Evolutionary conservation across 768 basidiomycete genomes (phyloP).

Genomic region (Leccinum imitatum): DNA sequence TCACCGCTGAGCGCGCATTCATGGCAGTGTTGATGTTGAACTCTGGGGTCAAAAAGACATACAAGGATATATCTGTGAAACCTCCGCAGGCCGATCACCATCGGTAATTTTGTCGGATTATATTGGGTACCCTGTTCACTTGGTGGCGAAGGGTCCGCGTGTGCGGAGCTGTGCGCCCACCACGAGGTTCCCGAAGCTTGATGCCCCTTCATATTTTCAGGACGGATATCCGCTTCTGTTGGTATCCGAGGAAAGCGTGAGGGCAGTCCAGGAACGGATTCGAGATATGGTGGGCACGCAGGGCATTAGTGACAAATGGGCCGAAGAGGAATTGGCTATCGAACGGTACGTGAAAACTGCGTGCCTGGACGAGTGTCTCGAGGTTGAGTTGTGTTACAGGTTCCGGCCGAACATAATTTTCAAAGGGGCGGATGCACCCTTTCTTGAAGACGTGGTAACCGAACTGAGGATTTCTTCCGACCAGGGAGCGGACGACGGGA

Average conservation of each 20-base stretch:
- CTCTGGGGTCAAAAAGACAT: slow-evolving; percentile 49
- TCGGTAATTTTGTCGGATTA: slow-evolving; percentile 60
- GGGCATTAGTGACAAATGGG: slow-evolving; percentile 54
- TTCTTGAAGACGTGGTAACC: slow-evolving; percentile 70
- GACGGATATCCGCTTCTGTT: slow-evolving; percentile 72
- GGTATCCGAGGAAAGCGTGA: slow-evolving; percentile 65
- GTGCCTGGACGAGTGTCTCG: background rate
- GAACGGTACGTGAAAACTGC: slow-evolving; percentile 50
- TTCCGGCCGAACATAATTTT: slow-evolving; percentile 79
- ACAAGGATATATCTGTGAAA: slow-evolving; percentile 67
- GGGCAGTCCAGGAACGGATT: slow-evolving; percentile 48
- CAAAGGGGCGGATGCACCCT: slow-evolving; percentile 60
- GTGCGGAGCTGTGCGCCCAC: slow-evolving; percentile 54
- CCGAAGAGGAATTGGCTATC: slow-evolving; percentile 45
- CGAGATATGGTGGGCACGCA: slow-evolving; percentile 46
- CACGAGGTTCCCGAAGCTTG: slow-evolving; percentile 52
- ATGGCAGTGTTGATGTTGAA: slow-evolving; percentile 49
- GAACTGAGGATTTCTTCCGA: slow-evolving; percentile 53
- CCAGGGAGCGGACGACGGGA: slow-evolving; percentile 16
- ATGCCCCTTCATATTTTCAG: slow-evolving; percentile 58
- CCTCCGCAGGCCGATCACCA: slow-evolving; percentile 41
- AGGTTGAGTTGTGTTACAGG: slow-evolving; percentile 36
- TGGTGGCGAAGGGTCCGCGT: slow-evolving; percentile 65
- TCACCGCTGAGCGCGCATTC: slow-evolving; percentile 1
- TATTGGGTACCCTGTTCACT: slow-evolving; percentile 57